Evolutionary conservation across 805 yeast genomes (phyloP).

Genomic region (Pichia rugopelliculosa): DNA sequence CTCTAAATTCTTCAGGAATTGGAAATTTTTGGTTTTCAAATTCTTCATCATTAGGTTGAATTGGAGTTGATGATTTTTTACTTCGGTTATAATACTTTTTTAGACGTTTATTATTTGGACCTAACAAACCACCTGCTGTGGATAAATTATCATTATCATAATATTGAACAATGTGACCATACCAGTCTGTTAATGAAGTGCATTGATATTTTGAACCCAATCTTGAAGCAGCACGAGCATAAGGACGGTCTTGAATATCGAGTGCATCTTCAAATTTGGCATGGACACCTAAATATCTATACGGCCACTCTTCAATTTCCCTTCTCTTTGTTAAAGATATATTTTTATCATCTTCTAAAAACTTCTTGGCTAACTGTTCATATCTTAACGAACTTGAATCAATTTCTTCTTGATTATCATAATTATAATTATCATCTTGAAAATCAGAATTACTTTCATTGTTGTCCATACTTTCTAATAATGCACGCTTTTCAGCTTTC

Average conservation of each 20-base stretch:
- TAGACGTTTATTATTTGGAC: slow-evolving; percentile 14
- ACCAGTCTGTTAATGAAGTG: slow-evolving; percentile 57
- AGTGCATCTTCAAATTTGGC: slow-evolving; percentile 68
- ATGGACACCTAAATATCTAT: slow-evolving; percentile 71
- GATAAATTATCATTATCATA: slow-evolving; percentile 34
- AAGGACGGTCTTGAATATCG: slow-evolving; percentile 69
- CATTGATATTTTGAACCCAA: slow-evolving; percentile 71
- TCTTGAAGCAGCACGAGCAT: slow-evolving; percentile 73
- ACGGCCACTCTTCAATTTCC: slow-evolving; percentile 69
- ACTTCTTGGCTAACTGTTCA: slow-evolving; percentile 50
- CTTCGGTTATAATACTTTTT: slow-evolving; percentile 20
- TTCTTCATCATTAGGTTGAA: slow-evolving; percentile 14
- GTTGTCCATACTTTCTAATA: neutral
- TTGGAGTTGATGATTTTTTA: slow-evolving; percentile 16
- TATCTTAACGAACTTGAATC: slow-evolving; percentile 32
- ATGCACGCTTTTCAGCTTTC: slow-evolving; percentile 2
- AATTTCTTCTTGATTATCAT: slow-evolving; percentile 2
- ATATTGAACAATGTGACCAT: slow-evolving; percentile 56
- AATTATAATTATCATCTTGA: neutral
- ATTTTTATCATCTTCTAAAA: slow-evolving; percentile 39
- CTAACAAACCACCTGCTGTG: neutral
- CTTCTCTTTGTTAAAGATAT: slow-evolving; percentile 41
- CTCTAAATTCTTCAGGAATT: slow-evolving; percentile 41
- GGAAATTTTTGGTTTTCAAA: slow-evolving; percentile 15
- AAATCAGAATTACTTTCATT: neutral